Base-by-base conservation (phyloP, 2,329 filamentous ascomycete species). In the Apiospora pterosperma region DNA sequence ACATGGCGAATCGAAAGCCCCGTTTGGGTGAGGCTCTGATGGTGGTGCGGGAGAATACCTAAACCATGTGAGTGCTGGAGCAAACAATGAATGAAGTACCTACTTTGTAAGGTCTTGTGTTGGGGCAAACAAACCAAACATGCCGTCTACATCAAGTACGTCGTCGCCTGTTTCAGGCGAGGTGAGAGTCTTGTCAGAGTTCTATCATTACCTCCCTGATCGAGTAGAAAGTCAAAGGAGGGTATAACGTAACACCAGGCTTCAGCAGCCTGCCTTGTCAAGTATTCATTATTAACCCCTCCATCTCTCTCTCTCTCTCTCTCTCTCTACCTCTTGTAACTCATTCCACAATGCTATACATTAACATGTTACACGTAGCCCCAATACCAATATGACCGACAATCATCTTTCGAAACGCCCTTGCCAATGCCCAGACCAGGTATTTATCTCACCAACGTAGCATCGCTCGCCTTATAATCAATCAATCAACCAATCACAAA, bases 401-500 rank as follows among this genome's bases (percentile, higher is more conserved):
- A 60, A 60, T 38, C 58, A 60, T 25, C 48, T 16, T 55, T 60
- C 21, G 34, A 60, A 60, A 59, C 44, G 42, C 44, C 52, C 36
- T 38, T 42, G 23, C n/a, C 62, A 59, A 63, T 59, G 62, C 44
- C 58, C 34, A 39, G 28, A 34, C 36, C 12, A 59, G 36, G 58
- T 39, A 36, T 36, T 19, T 28, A 55, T 55, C 28, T 55, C 48
- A 55, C 34, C 28, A 55, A 34, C 48, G 48, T 55, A 55, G 28
- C 48, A 16, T 34, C 48, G 48, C 48, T 34, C 25, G 48, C 48
- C 48, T 55, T 28, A 34, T 55, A 55, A 55, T 55, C 16, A 39
- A 39, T 31, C 25, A 31, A 34, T 34, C 48, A n/a, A n/a, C 62
- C 39, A 41, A 59, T 79, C 72, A 92, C 77, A 93, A 79, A 74